Base-by-base conservation (phyloP, 257 asterid genomes). In the Solanum habrochaites region DNA sequence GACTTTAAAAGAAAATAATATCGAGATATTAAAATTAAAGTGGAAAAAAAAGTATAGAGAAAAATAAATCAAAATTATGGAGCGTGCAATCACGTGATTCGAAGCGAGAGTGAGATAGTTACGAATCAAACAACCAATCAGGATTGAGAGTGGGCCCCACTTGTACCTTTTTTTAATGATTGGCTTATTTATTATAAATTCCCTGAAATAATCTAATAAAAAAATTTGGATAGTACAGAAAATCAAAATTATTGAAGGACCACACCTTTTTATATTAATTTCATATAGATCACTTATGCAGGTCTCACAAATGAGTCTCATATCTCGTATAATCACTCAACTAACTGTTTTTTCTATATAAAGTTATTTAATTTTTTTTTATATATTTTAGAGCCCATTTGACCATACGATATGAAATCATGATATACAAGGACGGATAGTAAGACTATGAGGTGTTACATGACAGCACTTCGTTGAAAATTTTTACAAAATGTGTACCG, bases 141-240 rank as follows among this genome's bases (percentile, higher is more conserved):
- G 37, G 8, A 16, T 25, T 37, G 66, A 9, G 40, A 4, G 2
- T 47, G 67, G 84, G 84, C 47, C 84, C 84, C 83, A 1, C 66
- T 16, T 45, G 11, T 23, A 3, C 21, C 5, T 77, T 18, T 14
- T 21, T 10, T 42, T n/a, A n/a, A n/a, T 77, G 83, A 77, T 77
- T 77, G 83, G 62, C 39, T n/a, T 25, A 43, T 77, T 77, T 77
- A 77, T n/a, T 77, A 77, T 56, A 56, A 18, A 56, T 7, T 56
- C 64, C n/a, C 64, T 56, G 64, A 56, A 56, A 56, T 18, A 56
- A 56, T 56, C 64, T 21, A 1, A 2, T 52, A 52, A 52, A 9
- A 52, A 52, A 52, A 52, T 16, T 49, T 23, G 18, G 60, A 15
- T 21, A 6, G 60, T 52, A 52, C 62, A 52, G 62, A 52, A 52